These are phyloP conservation scores for Debaryomyces castellii DNA, from an alignment of 805 yeast species.

Conservation along the genomic window DNA sequence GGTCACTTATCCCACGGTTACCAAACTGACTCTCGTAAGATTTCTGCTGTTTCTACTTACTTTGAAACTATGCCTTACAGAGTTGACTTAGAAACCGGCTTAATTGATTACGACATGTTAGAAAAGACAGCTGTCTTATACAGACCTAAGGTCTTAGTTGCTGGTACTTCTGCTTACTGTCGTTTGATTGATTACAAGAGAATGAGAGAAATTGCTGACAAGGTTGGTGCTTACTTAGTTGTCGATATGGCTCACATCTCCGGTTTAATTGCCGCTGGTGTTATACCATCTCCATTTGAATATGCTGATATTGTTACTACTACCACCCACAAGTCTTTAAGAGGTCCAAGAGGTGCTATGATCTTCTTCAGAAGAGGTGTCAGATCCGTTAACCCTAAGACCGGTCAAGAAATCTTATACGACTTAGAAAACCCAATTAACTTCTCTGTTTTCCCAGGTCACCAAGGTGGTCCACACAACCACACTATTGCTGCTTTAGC, in stretches of 20 bases:
- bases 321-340: constrained; percentile 94
- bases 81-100: constrained; percentile 79
- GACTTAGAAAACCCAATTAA: constrained; percentile 90
- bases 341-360: constrained; percentile 99
- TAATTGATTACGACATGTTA: constrained; percentile 87
- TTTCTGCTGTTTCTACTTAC: constrained; percentile 88
- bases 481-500: constrained; percentile 96
- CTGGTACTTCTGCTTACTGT: constrained; percentile 96
- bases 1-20: constrained; percentile 98
- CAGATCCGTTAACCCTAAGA: constrained; percentile 71
- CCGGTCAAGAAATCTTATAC: constrained; percentile 80
- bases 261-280: constrained; percentile 93
- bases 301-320: constrained; percentile 96
- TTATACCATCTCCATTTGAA: constrained; percentile 88
- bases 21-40: constrained; percentile 86
- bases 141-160: constrained; percentile 94
- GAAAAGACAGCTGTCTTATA: constrained; percentile 79
- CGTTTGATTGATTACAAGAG: constrained; percentile 86
- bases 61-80: constrained; percentile 98
- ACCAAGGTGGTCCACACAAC: constrained; percentile 99
- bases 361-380: constrained; percentile 95
- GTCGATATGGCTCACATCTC: constrained; percentile 98
- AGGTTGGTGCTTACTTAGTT: constrained; percentile 88
- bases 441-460: constrained; percentile 98
- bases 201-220: constrained; percentile 88